Evolutionary conservation across 2,329 filamentous ascomycete species (phyloP).

Genomic region (Aschersonia sp.): DNA sequence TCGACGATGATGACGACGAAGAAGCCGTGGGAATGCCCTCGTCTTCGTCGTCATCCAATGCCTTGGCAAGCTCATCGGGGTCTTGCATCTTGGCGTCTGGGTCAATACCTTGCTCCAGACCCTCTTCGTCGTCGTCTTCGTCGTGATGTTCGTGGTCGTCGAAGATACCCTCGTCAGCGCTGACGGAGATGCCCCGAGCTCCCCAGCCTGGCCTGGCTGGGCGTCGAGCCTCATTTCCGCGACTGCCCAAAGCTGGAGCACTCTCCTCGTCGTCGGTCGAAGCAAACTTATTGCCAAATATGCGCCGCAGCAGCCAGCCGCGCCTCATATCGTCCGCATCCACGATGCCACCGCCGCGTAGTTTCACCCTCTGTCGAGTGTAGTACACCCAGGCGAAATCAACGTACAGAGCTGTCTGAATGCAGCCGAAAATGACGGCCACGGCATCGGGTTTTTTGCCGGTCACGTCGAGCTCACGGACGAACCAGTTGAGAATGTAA

Average conservation of each 20-base stretch:
- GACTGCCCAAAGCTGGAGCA: conserved; percentile 28
- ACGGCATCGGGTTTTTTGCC: conserved; percentile 51
- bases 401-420: conserved; percentile 80
- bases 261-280: conserved; percentile 49
- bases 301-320: conserved; percentile 68
- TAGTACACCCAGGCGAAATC: conserved; percentile 98
- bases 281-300: conserved; percentile 49
- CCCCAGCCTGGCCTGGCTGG: conserved; percentile 42
- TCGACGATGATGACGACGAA: conserved; percentile 9
- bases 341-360: conserved; percentile 71
- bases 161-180: conserved; percentile 46
- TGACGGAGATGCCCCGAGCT: conserved; percentile 48
- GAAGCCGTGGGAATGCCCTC: conserved; percentile 15
- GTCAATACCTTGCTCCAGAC: conserved; percentile 32
- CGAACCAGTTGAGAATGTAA: conserved; percentile 87
- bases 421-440: conserved; percentile 69
- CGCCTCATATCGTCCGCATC: conserved; percentile 78
- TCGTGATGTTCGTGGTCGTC: conserved; percentile 32
- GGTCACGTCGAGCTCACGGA: conserved; percentile 44
- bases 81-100: conserved; percentile 53
- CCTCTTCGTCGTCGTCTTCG: conserved; percentile 29
- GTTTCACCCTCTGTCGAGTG: conserved; percentile 82
- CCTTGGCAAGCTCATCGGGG: conserved; percentile 48
- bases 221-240: conserved; percentile 12
- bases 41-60: conserved; percentile 42